These are phyloP conservation scores for Microbotryomycetes sp. DNA, from an alignment of 1,284 basidiomycete genomes.

Conservation along the genomic window DNA sequence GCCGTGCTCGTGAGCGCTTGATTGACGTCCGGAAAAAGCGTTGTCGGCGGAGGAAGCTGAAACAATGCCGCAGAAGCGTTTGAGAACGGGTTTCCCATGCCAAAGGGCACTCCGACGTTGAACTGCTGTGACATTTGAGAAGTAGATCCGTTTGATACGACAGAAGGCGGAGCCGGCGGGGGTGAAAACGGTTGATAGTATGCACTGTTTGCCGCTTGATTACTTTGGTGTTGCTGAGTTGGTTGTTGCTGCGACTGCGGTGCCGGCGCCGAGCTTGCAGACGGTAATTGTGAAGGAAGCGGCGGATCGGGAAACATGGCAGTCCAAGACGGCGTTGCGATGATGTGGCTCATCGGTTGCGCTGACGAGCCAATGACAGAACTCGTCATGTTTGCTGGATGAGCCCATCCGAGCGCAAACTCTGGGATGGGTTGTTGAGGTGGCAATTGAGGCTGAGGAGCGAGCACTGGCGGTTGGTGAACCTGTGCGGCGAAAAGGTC, in stretches of 20 bases:
- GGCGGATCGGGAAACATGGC: conserved; percentile 8
- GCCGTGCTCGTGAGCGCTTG: conserved; percentile 9
- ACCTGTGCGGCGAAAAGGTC: neutral
- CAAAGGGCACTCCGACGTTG: neutral
- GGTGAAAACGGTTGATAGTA: neutral
- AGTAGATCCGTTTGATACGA: neutral
- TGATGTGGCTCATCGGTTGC: conserved; percentile 11
- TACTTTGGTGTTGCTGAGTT: neutral
- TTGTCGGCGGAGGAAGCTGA: conserved; percentile 14
- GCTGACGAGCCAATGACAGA: neutral
- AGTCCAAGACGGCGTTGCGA: conserved; percentile 20
- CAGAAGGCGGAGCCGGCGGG: neutral
- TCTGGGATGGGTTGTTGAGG: conserved; percentile 3
- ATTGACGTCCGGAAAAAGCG: conserved; percentile 14
- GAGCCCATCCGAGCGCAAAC: neutral
- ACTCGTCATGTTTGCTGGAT: neutral
- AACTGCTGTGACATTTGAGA: neutral
- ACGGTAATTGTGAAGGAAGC: neutral
- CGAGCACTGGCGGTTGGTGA: neutral
- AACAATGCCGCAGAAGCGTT: conserved; percentile 1
- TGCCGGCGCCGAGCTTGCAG: too few relatives aligned
- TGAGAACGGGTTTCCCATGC: neutral
- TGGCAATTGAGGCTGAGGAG: conserved; percentile 12
- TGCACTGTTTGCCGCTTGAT: neutral
- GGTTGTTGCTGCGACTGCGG: neutral